Base-by-base conservation (phyloP, 1,284 basidiomycete species). In the Polyporus tsugae region DNA sequence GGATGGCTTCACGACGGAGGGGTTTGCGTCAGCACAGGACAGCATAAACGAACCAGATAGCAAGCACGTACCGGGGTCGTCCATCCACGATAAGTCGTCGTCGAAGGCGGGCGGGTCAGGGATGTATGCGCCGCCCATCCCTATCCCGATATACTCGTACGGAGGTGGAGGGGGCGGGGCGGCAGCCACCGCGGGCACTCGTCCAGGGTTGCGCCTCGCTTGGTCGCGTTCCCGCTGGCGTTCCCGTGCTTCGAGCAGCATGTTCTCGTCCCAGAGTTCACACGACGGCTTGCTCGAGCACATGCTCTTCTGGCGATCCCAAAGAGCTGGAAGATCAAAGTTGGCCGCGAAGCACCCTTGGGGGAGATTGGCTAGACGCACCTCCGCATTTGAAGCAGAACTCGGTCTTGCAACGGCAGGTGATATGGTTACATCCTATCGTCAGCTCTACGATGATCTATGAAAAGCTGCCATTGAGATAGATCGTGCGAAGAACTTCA, bases 231-330 rank as follows among this genome's bases (percentile, higher is more conserved):
- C 76, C 17, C 78, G 75, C 44, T 70, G 64, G 11, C 81, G 74
- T 69, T 82, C 81, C 7, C 76, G 76, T 64, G 76, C 77, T 63
- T 81, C 81, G 22, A 83, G 74, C 0, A 83, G 71, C 77, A 80
- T 80, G 15, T 80, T 76, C 60, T 83, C 82, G 63, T 83, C 81
- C 82, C 82, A 83, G 4, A 82, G 73, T 1, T 77, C 76, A 67
- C 82, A 83, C 2, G 80, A 74, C 1, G 82, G 81, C 19, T 73
- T 57, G n/a, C 81, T 75, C 19, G 77, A 78, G 68, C 82, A 83
- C 13, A 67, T 66, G 4, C 73, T 72, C 10, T 60, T 62, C 11
- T 46, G 61, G 9, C 67, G 73, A 58, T 77, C 75, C 78, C 80
- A 79, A 11, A 76, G 64, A 33, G 80, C 80, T 80, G 63, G 4